Evolutionary conservation across 768 basidiomycete genomes (phyloP).

Genomic region (Auricularia heimuer): DNA sequence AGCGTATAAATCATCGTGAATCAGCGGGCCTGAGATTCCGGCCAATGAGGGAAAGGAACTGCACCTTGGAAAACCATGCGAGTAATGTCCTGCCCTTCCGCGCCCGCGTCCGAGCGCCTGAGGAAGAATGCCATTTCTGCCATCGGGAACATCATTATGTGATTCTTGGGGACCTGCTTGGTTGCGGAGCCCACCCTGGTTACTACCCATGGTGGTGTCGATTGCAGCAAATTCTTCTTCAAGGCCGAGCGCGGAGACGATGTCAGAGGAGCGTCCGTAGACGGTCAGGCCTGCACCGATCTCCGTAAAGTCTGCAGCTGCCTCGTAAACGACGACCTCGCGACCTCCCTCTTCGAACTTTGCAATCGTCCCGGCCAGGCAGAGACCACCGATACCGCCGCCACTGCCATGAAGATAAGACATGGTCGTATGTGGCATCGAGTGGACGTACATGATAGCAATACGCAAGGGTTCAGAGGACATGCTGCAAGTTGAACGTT

Average conservation of each 20-base stretch:
- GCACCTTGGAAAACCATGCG: no score
- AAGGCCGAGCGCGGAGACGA: conserved; percentile 30
- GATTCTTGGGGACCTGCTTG: no score
- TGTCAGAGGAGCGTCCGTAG: conserved; percentile 37
- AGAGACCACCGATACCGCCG: conserved; percentile 33
- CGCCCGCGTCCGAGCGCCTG: neutral
- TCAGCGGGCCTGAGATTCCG: no score
- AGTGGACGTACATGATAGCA: neutral
- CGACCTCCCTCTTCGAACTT: conserved; percentile 3
- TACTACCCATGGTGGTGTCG: neutral
- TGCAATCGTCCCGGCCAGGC: conserved; percentile 26
- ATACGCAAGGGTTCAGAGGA: neutral
- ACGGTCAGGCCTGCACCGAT: conserved; percentile 38
- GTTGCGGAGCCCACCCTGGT: neutral
- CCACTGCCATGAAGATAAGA: conserved; percentile 19
- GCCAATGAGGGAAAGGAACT: no score
- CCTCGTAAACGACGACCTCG: conserved; percentile 28
- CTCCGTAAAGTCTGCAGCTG: conserved; percentile 28
- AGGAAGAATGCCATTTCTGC: no score
- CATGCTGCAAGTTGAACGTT: neutral
- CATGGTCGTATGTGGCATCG: neutral
- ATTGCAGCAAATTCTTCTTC: conserved; percentile 20
- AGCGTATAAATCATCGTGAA: neutral
- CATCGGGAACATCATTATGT: no score
- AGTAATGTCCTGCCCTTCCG: neutral